Evolutionary conservation across 129 eudicot genomes (phyloP).

Genomic region (Lactuca saligna): DNA sequence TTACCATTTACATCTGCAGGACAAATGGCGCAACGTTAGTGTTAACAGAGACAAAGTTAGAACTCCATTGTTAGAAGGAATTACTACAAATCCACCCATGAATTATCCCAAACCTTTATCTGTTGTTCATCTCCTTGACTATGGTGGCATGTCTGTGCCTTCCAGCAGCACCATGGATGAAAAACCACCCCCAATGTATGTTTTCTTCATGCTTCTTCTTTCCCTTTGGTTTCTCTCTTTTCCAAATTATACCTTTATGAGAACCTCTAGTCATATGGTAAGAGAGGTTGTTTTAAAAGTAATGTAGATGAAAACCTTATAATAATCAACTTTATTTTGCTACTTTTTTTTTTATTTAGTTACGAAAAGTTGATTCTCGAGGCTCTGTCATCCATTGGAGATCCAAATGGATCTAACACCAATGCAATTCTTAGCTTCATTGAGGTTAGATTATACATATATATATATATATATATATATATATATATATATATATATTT

Average conservation of each 20-base stretch:
- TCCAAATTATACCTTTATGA: background rate
- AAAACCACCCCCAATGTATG: constrained; percentile 26
- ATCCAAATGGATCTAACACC: constrained; percentile 41
- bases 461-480: background rate
- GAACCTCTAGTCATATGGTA: background rate
- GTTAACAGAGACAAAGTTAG: constrained; percentile 10
- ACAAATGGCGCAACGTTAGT: constrained; percentile 52
- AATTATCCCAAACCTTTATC: constrained; percentile 4
- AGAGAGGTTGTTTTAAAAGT: background rate
- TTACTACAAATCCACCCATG: background rate
- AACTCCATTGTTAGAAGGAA: constrained; percentile 13
- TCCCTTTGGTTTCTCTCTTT: background rate
- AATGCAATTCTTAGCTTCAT: constrained; percentile 37
- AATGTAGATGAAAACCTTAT: constrained; percentile 1
- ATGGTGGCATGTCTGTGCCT: background rate
- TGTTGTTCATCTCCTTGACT: constrained; percentile 11
- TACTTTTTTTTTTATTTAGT: constrained; percentile 22
- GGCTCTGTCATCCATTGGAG: constrained; percentile 39
- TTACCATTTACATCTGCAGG: constrained; percentile 28
- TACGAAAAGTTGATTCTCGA: constrained; percentile 40
- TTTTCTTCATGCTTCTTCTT: background rate
- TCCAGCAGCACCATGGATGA: constrained; percentile 15
- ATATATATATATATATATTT: background rate
- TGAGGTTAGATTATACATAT: constrained; percentile 34
- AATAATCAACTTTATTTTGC: background rate